A percentile compares a stretch with the other conserved stretches of the same genome.
Conservation (phyloP, 139 green algal species). For the Zygnema circumcarinatum region DNA sequence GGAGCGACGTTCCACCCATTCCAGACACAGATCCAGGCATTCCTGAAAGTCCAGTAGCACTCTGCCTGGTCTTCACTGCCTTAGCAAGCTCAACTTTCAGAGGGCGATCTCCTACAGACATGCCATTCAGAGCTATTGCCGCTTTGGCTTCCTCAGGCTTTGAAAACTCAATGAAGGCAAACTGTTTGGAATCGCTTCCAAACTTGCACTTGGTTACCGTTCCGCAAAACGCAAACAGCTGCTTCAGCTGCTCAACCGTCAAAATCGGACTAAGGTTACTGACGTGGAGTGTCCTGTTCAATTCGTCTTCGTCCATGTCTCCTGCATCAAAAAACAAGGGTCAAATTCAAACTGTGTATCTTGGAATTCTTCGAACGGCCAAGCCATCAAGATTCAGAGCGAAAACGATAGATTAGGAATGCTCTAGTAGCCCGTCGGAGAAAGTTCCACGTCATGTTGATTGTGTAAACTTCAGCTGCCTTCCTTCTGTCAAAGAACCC, state of each 20-base stretch:
- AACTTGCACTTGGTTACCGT: conserved; percentile 61
- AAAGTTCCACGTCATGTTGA: too few species aligned
- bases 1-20: not conserved
- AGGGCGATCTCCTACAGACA: conserved; percentile 60
- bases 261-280: conserved; percentile 63
- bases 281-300: conserved; percentile 58
- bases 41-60: not conserved
- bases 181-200: conserved; percentile 43
- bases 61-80: conserved; percentile 1
- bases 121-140: conserved; percentile 64
- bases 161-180: conserved; percentile 67
- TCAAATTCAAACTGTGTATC: not conserved
- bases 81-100: conserved; percentile 59
- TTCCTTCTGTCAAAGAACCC: too few species aligned
- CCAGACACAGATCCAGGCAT: not conserved
- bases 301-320: conserved; percentile 46
- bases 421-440: too few species aligned
- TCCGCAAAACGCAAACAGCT: conserved; percentile 72
- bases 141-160: conserved; percentile 56
- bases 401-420: too few species aligned
- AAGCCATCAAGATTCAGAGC: too few species aligned
- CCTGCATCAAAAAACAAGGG: conserved; percentile 32
- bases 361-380: too few species aligned
- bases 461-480: too few species aligned
- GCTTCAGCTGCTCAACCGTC: conserved; percentile 68